These are phyloP conservation scores for Boletus rubescentipes DNA, from an alignment of 768 basidiomycete species.

Conservation along the genomic window DNA sequence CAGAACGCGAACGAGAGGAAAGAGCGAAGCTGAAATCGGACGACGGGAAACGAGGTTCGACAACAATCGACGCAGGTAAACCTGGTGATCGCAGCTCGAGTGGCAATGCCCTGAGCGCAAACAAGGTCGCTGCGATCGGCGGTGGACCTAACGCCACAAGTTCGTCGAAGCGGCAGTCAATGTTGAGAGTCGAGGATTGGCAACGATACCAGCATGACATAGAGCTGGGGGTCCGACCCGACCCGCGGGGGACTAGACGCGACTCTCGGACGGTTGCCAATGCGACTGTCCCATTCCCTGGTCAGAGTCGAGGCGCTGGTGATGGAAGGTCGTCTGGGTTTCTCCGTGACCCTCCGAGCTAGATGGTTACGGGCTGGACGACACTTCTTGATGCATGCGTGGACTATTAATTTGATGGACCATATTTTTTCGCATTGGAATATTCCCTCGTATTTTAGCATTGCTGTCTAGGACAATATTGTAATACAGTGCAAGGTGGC, in stretches of 20 bases:
- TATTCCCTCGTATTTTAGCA: slow-evolving; percentile 19
- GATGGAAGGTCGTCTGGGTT: slow-evolving; percentile 32
- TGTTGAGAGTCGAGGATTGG: slow-evolving; percentile 85
- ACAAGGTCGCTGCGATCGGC: slow-evolving; percentile 49
- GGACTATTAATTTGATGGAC: slow-evolving; percentile 25
- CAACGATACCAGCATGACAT: slow-evolving; percentile 65
- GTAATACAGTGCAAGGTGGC: slow-evolving; percentile 18
- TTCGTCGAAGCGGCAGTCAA: slow-evolving; percentile 64
- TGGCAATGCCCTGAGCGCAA: slow-evolving; percentile 47
- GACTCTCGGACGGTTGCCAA: slow-evolving; percentile 21
- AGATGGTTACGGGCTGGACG: slow-evolving; percentile 14
- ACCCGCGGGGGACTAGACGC: slow-evolving; percentile 17
- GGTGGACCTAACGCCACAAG: slow-evolving; percentile 30
- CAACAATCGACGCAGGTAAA: slow-evolving; percentile 34
- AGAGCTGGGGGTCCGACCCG: slow-evolving; percentile 32
- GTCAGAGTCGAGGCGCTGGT: slow-evolving; percentile 22
- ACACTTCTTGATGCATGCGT: slow-evolving; percentile 13
- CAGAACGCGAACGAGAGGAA: slow-evolving; percentile 47
- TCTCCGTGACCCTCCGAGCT: slow-evolving; percentile 44
- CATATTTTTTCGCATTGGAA: slow-evolving; percentile 20
- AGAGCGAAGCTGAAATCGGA: slow-evolving; percentile 45
- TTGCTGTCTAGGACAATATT: slow-evolving; percentile 14
- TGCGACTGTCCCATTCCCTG: slow-evolving; percentile 36
- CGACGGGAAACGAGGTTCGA: slow-evolving; percentile 39
- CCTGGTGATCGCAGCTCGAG: slow-evolving; percentile 37